Evolutionary conservation across 78 protist species (phyloP), one percentile per base, ranked within the genome.

Genomic region (Dictyostelium intermedium): DNA sequence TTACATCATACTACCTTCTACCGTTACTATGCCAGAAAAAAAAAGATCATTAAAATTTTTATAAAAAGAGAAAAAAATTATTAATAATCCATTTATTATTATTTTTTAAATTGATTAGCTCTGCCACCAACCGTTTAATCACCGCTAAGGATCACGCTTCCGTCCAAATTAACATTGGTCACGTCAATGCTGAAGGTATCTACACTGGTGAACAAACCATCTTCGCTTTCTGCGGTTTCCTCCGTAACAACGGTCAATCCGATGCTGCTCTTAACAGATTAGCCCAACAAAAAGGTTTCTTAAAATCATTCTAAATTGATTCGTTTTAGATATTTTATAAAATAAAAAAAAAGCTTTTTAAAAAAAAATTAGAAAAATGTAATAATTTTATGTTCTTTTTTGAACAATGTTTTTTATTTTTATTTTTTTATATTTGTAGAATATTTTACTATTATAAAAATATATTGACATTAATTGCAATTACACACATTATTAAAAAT

Each of bases 111-210:
- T 56, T 56, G 20, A 5, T 39, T 91, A 97, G 99, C 97, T 92
- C 98, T 32, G 97, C 97, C 91, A 96, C 99, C 83, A 87, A 97
- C 96, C 94, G 97, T 79, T 72, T 97, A 66, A 97, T 98, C 91
- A 76, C 85, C 41, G 98, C 99, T 74, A 91, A 92, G 69, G 99
- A 98, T 60, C 98, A 98, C 97, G 98, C 99, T 63, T 93, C 99
- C 37, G 98, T 97, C 41, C 99, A 98, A 97, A 91, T 98, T 93
- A 97, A 97, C 97, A 94, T 98, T 85, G 98, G 98, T 47, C 95
- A 96, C 95, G 98, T 98, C 93, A 92, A 97, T 95, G 85, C 50
- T 73, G 96, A 78, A 70, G 99, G 99, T 37, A 47, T 82, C 91
- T 96, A 87, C 98, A 97, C 87, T 39, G 97, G 98, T 66, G 82